A percentile compares a stretch with the other conserved stretches of the same genome.
These are phyloP conservation scores for Orbilia quercus DNA, from an alignment of 2,329 filamentous ascomycete genomes.

Conservation along the genomic window DNA sequence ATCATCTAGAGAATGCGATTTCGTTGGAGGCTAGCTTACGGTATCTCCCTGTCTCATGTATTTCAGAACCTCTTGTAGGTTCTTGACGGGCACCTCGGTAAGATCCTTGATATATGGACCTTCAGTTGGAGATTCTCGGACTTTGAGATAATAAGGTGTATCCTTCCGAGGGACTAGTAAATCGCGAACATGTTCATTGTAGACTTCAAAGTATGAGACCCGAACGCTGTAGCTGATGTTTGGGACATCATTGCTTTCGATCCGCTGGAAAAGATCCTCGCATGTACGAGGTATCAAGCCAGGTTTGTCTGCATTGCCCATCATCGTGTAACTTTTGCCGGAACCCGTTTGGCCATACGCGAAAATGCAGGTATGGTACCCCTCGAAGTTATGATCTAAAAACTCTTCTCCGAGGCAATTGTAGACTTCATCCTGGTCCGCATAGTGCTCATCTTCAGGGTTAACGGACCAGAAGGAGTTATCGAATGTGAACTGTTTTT, in stretches of 20 bases:
- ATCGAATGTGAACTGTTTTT: slow-evolving; percentile 95
- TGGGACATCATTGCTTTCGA: slow-evolving; percentile 83
- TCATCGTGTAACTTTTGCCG: slow-evolving; percentile 98
- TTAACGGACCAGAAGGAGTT: slow-evolving; percentile 98
- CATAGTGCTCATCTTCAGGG: slow-evolving; percentile 82
- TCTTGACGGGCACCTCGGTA: slow-evolving; percentile 90
- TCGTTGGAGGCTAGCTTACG: slow-evolving; percentile 22
- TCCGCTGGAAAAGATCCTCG: slow-evolving; percentile 93
- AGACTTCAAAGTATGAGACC: slow-evolving; percentile 98
- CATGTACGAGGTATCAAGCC: slow-evolving; percentile 95
- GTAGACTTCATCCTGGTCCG: slow-evolving; percentile 92
- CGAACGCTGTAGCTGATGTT: slow-evolving; percentile 97
- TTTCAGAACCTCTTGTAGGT: slow-evolving; percentile 84
- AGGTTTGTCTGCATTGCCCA: slow-evolving; percentile 85
- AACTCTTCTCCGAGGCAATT: slow-evolving; percentile 95
- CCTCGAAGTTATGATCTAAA: slow-evolving; percentile 98
- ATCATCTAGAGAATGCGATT: slow-evolving; percentile 43
- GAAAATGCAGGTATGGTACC: slow-evolving; percentile 99
- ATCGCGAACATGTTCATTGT: slow-evolving; percentile 98
- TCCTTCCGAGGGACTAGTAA: slow-evolving; percentile 83
- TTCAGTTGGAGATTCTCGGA: slow-evolving; percentile 92
- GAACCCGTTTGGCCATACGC: slow-evolving; percentile 98
- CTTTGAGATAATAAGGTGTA: slow-evolving; percentile 91
- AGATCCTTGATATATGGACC: slow-evolving; percentile 97
- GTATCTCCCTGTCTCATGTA: slow-evolving; percentile 90